Percentiles rank a stretch among this genome's conserved stretches.
Conservation (phyloP, 208 protist genomes). For the Wallacemonas collosoma region DNA sequence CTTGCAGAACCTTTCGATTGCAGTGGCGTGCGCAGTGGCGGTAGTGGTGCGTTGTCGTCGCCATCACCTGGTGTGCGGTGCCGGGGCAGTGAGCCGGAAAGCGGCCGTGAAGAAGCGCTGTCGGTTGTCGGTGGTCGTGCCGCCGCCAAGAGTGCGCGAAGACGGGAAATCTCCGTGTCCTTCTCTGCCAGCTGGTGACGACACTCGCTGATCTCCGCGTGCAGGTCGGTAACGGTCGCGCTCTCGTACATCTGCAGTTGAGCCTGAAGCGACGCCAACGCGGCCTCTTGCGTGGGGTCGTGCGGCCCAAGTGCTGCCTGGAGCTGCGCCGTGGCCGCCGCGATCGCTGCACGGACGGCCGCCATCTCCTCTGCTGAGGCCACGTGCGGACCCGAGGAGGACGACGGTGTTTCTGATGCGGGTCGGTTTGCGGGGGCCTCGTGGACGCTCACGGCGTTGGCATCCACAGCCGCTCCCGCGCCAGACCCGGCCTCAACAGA, state of each 20-base stretch:
- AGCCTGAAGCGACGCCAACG: not conserved
- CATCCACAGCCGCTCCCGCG: too few species aligned
- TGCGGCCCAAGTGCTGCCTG: not conserved
- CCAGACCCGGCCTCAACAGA: too few species aligned
- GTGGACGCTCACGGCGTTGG: too few species aligned
- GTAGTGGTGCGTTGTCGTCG: not conserved
- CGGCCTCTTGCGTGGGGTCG: not conserved
- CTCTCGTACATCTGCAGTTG: not conserved
- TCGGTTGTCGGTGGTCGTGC: not conserved
- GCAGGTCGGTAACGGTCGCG: not conserved
- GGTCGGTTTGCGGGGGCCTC: too few species aligned
- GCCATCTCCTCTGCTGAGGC: not conserved
- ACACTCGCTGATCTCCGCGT: conserved; percentile 5
- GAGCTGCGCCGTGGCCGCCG: not conserved
- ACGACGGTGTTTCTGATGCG: too few species aligned
- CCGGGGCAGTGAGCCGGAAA: not conserved
- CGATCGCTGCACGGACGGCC: not conserved
- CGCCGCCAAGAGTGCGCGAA: not conserved
- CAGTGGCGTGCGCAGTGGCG: conserved; percentile 13
- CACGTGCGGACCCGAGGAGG: not conserved
- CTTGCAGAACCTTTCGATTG: not conserved
- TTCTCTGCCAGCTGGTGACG: not conserved
- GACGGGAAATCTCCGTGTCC: not conserved
- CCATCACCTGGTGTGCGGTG: not conserved
- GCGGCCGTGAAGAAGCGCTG: not conserved